Percentiles rank a stretch among this genome's conserved stretches.
Evolutionary conservation across 148 eudicot genomes (phyloP).

Genomic region (Oxyria digyna): DNA sequence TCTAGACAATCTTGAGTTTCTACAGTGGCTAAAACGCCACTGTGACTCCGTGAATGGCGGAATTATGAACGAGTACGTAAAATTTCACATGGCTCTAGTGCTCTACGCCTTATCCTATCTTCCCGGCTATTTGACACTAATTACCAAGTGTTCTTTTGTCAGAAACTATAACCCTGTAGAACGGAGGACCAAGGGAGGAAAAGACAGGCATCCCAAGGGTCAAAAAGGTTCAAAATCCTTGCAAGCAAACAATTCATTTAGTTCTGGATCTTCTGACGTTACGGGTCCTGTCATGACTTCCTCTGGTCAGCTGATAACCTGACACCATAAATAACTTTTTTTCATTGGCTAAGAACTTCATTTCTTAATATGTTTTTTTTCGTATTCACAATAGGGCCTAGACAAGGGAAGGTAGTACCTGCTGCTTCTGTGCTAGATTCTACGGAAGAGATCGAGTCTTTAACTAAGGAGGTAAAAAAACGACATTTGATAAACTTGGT

Average conservation of each 20-base stretch:
- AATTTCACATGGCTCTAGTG: background rate
- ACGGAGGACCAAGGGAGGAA: conserved; percentile 69
- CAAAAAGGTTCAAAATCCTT: conserved; percentile 50
- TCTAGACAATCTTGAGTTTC: conserved; percentile 89
- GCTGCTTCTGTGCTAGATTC: conserved; percentile 16
- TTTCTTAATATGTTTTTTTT: background rate
- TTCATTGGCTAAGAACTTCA: background rate
- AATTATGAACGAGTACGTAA: conserved; percentile 65
- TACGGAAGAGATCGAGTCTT: conserved; percentile 40
- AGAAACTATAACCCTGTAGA: conserved; percentile 87
- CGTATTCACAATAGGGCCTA: conserved; percentile 22
- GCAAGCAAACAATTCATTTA: conserved; percentile 47
- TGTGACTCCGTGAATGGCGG: conserved; percentile 88
- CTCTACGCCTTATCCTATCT: background rate
- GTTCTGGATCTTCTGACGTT: conserved; percentile 34
- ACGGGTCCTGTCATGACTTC: conserved; percentile 22
- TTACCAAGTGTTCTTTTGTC: conserved; percentile 4
- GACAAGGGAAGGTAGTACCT: conserved; percentile 30
- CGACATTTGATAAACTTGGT: too few species aligned
- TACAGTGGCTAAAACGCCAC: conserved; percentile 93
- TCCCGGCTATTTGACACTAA: background rate
- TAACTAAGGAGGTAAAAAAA: conserved; percentile 57
- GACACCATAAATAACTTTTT: background rate
- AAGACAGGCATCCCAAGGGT: conserved; percentile 34
- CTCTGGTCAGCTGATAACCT: conserved; percentile 24